phyloP scores from a whole-genome alignment of 176 grass and related monocot genomes.

The Oryza punctata region DNA sequence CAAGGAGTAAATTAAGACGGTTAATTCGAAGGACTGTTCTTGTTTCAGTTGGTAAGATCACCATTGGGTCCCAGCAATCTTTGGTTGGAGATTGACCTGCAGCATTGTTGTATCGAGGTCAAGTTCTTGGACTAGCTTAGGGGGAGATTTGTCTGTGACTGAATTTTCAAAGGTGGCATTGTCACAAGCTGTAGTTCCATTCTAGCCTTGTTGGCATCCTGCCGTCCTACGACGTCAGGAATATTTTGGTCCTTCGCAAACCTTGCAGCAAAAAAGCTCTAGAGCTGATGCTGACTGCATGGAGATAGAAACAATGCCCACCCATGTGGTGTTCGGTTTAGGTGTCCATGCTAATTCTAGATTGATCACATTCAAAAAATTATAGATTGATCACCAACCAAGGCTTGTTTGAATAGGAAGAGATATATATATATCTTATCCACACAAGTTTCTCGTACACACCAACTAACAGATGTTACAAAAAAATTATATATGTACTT shows the following conservation, averaged over 20 bases:
- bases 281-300: slow-evolving; percentile 29
- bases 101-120: not conserved
- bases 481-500: too few relatives aligned
- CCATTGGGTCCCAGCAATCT: not conserved
- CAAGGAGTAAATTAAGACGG: not conserved
- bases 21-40: not conserved
- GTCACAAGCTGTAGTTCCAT: slow-evolving; percentile 1
- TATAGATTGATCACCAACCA: not conserved
- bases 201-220: not conserved
- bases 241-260: not conserved
- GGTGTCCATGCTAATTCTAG: not conserved
- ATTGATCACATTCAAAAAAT: too few relatives aligned
- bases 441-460: too few relatives aligned
- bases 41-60: not conserved
- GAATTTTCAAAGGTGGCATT: slow-evolving; percentile 23
- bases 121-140: slow-evolving; percentile 23
- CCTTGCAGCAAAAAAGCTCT: slow-evolving; percentile 13
- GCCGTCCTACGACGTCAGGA: not conserved
- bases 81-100: not conserved
- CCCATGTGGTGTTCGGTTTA: not conserved
- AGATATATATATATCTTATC: too few relatives aligned
- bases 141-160: not conserved
- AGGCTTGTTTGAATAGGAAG: not conserved
- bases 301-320: not conserved
- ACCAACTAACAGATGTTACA: too few relatives aligned